These are phyloP conservation scores for Phlebiopsis gigantea DNA, from an alignment of 768 basidiomycete genomes.

Conservation along the genomic window DNA sequence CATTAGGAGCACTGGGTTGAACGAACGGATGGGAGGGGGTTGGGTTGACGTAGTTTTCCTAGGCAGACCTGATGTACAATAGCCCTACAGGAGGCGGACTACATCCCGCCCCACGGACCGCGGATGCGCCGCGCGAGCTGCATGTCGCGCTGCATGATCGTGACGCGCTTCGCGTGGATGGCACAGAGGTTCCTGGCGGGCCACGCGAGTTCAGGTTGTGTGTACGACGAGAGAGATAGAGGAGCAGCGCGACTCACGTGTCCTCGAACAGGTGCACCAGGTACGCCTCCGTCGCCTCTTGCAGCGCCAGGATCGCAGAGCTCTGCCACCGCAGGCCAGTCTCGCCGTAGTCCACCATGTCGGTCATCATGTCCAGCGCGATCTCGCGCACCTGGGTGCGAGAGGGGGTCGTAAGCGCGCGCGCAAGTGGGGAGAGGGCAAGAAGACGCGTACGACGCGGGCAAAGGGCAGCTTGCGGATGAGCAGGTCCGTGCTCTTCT, in stretches of 20 bases:
- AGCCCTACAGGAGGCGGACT: too few relatives aligned
- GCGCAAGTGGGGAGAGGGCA: background rate
- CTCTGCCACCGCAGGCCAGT: conserved; percentile 88
- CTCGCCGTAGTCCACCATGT: conserved; percentile 55
- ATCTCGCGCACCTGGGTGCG: conserved; percentile 87
- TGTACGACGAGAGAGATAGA: background rate
- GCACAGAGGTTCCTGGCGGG: conserved; percentile 82
- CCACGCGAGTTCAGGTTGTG: background rate
- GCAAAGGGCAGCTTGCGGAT: conserved; percentile 88
- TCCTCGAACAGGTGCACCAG: conserved; percentile 97
- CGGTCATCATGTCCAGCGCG: conserved; percentile 83
- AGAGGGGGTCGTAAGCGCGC: background rate
- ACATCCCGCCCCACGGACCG: conserved; percentile 79
- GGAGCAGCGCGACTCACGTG: conserved; percentile 62
- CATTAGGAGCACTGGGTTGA: conserved; percentile 6
- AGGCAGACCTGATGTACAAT: background rate
- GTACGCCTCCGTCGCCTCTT: conserved; percentile 95
- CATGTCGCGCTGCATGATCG: conserved; percentile 96
- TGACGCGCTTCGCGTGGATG: conserved; percentile 96
- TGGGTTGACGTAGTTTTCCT: too few relatives aligned
- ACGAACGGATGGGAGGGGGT: background rate
- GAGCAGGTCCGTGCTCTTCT: conserved; percentile 87
- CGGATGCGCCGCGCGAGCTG: conserved; percentile 94
- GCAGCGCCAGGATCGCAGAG: conserved; percentile 87
- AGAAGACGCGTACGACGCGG: conserved; percentile 62